phyloP scores from a whole-genome alignment of 2,329 filamentous ascomycete species.

The Xylariaceae sp. region DNA sequence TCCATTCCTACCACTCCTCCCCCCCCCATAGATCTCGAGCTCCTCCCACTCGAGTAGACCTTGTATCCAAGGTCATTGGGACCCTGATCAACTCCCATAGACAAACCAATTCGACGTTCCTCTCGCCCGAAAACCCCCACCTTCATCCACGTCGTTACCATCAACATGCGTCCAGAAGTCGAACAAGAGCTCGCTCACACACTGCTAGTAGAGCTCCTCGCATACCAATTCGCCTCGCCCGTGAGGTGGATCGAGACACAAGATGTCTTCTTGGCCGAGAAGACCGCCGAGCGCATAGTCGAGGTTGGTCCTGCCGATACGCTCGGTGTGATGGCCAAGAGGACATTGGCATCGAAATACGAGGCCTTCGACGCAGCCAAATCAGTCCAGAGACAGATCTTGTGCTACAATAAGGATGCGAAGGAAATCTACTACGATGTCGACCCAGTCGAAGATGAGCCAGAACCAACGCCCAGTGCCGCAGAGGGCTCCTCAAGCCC shows the following conservation, averaged over 20 bases:
- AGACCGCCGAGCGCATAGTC: conserved; percentile 93
- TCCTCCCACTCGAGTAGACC: background rate
- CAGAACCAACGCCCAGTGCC: conserved; percentile 56
- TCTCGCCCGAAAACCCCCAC: background rate
- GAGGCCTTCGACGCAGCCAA: conserved; percentile 97
- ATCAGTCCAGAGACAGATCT: conserved; percentile 92
- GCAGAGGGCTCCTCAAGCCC: conserved; percentile 38
- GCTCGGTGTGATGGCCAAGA: conserved; percentile 94
- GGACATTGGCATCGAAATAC: conserved; percentile 94
- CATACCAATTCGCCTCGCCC: conserved; percentile 98
- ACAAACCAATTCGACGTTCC: too few species aligned
- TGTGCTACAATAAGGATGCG: conserved; percentile 99
- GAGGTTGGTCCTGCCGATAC: conserved; percentile 97
- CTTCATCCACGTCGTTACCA: conserved; percentile 18
- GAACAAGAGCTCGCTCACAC: conserved; percentile 99
- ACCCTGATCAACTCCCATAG: background rate
- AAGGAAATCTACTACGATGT: conserved; percentile 99
- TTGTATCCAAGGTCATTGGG: background rate
- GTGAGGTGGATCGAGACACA: conserved; percentile 99
- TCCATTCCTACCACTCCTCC: conserved; percentile 1
- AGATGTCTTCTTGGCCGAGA: conserved; percentile 97
- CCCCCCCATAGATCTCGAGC: background rate
- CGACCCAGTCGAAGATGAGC: conserved; percentile 89
- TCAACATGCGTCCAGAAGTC: conserved; percentile 91
- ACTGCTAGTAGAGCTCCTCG: conserved; percentile 94